phyloP scores from a whole-genome alignment of 2,329 filamentous ascomycete genomes.

The Pseudocercospora fuligena region DNA sequence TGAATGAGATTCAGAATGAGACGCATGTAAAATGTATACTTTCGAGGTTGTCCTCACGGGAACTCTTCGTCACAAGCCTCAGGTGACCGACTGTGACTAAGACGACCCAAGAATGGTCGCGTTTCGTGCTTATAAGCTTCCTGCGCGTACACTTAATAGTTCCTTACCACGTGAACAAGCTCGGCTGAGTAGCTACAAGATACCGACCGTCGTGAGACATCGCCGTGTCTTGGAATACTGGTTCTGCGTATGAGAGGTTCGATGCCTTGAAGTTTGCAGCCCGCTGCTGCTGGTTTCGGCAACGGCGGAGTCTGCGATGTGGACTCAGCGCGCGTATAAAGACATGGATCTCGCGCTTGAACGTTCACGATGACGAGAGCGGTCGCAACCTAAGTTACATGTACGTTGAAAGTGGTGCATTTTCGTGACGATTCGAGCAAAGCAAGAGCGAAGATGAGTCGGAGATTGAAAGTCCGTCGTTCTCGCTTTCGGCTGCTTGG shows the following conservation, averaged over 20 bases:
- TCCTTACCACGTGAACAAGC: neutral
- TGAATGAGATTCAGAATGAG: neutral
- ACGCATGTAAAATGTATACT: neutral
- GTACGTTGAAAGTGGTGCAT: neutral
- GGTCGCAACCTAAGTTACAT: neutral
- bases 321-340: neutral
- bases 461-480: neutral
- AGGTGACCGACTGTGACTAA: slow-evolving; percentile 1
- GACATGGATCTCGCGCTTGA: neutral
- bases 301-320: neutral
- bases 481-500: neutral
- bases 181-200: neutral
- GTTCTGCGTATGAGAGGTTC: neutral
- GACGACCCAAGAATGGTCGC: neutral
- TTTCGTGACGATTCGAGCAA: neutral
- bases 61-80: neutral
- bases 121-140: neutral
- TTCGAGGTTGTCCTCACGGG: neutral
- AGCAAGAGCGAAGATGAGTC: neutral
- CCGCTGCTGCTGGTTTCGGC: neutral
- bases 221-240: neutral
- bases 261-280: neutral
- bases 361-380: slow-evolving; percentile 1
- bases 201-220: neutral
- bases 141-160: neutral